phyloP scores from a whole-genome alignment of 768 basidiomycete genomes.

The Termitomyces sp. region DNA sequence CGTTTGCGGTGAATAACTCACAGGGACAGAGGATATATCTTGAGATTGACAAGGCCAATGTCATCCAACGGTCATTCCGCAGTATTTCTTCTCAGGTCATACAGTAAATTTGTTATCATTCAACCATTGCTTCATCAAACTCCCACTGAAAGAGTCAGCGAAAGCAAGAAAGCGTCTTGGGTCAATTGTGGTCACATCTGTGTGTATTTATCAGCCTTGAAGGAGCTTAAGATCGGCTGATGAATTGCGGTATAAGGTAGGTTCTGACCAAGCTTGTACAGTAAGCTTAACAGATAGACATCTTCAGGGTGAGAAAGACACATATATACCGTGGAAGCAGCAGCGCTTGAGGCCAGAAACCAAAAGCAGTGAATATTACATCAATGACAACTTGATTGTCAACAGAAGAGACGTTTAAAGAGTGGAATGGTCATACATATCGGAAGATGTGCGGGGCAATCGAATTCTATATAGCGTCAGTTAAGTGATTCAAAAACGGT shows the following conservation, averaged over 20 bases:
- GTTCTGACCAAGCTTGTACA: background rate
- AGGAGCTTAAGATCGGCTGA: background rate
- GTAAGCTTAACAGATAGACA: background rate
- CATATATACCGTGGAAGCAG: background rate
- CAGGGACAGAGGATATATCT: background rate
- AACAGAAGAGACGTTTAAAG: background rate
- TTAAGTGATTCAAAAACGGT: background rate
- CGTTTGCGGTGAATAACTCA: background rate
- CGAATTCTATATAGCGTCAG: background rate
- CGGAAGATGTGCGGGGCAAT: slow-evolving; percentile 9
- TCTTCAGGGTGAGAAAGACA: slow-evolving; percentile 1
- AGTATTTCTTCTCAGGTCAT: background rate
- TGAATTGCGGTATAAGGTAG: background rate
- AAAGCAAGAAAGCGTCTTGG: background rate
- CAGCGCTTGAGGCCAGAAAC: slow-evolving; percentile 1
- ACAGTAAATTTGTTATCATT: background rate
- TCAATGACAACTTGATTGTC: background rate
- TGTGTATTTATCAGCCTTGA: background rate
- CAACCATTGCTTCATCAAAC: background rate
- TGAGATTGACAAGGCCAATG: background rate
- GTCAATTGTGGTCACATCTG: background rate
- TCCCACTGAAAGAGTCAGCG: background rate
- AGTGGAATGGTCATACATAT: background rate
- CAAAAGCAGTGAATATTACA: background rate
- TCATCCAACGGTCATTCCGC: background rate